Evolutionary conservation across 2,329 filamentous ascomycete species (phyloP).

Genomic region (Beauveria sp.): DNA sequence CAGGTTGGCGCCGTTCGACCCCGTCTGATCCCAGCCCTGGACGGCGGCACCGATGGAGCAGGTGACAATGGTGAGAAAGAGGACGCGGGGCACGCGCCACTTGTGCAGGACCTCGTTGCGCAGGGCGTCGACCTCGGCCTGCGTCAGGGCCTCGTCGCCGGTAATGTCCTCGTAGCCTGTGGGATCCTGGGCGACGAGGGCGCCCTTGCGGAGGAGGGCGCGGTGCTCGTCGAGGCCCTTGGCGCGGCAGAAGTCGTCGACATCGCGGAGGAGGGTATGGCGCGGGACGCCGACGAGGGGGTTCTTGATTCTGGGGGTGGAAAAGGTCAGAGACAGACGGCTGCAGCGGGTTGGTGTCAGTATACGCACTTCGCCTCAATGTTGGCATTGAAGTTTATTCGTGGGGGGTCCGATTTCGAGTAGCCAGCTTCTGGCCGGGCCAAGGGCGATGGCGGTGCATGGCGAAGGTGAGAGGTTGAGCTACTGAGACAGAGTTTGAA

Average conservation of each 20-base stretch:
- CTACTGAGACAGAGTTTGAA: slow-evolving; percentile 18
- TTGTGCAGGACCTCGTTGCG: slow-evolving; percentile 57
- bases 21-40: slow-evolving; percentile 62
- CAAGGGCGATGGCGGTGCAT: slow-evolving; percentile 23
- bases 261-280: slow-evolving; percentile 43
- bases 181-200: slow-evolving; percentile 66
- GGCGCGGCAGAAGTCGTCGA: slow-evolving; percentile 53
- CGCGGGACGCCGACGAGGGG: slow-evolving; percentile 45
- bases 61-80: slow-evolving; percentile 60
- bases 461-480: slow-evolving; percentile 15
- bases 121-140: slow-evolving; percentile 52
- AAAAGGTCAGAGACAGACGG: neutral
- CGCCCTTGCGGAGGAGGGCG: slow-evolving; percentile 56
- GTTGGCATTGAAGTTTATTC: slow-evolving; percentile 37
- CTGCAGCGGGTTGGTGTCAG: neutral
- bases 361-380: slow-evolving; percentile 36
- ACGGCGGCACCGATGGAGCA: slow-evolving; percentile 66
- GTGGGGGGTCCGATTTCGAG: slow-evolving; percentile 22
- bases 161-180: slow-evolving; percentile 51
- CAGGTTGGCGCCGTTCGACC: slow-evolving; percentile 55
- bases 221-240: slow-evolving; percentile 53
- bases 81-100: slow-evolving; percentile 54
- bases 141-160: slow-evolving; percentile 48
- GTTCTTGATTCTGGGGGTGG: slow-evolving; percentile 31
- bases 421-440: slow-evolving; percentile 32